Evolutionary conservation across 2,329 filamentous ascomycete genomes (phyloP).

Genomic region (Metarhizium brunneum): DNA sequence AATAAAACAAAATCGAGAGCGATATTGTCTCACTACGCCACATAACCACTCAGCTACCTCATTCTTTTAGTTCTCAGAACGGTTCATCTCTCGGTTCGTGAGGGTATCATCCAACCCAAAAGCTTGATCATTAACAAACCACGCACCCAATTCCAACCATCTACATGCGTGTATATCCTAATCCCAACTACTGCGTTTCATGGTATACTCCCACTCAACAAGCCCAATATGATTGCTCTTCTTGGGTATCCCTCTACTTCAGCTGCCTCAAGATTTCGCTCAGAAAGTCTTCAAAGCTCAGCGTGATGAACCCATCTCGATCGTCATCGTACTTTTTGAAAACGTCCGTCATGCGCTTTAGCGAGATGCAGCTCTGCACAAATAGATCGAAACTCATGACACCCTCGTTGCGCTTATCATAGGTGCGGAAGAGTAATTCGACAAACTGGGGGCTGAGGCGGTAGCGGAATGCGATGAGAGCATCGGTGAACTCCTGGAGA

Average conservation of each 20-base stretch:
- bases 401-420: slow-evolving; percentile 66
- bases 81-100: not conserved
- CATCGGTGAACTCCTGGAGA: slow-evolving; percentile 78
- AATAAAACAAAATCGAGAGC: not conserved
- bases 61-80: not conserved
- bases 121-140: not conserved
- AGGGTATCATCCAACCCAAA: slow-evolving; percentile 8
- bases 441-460: slow-evolving; percentile 78
- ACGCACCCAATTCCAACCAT: not conserved
- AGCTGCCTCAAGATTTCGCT: slow-evolving; percentile 57
- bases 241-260: slow-evolving; percentile 28
- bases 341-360: slow-evolving; percentile 98
- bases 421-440: slow-evolving; percentile 75
- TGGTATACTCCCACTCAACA: not conserved
- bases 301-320: slow-evolving; percentile 81
- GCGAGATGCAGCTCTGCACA: slow-evolving; percentile 90
- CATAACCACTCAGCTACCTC: not conserved
- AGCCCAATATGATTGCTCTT: not conserved
- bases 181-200: not conserved
- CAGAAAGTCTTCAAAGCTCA: slow-evolving; percentile 75
- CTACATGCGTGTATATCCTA: not conserved
- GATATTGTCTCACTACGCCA: not conserved
- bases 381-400: slow-evolving; percentile 91
- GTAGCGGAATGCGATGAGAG: slow-evolving; percentile 88
- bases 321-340: slow-evolving; percentile 99